Base-by-base conservation (phyloP, 495 filamentous ascomycete species). In the Peziza echinospora region DNA sequence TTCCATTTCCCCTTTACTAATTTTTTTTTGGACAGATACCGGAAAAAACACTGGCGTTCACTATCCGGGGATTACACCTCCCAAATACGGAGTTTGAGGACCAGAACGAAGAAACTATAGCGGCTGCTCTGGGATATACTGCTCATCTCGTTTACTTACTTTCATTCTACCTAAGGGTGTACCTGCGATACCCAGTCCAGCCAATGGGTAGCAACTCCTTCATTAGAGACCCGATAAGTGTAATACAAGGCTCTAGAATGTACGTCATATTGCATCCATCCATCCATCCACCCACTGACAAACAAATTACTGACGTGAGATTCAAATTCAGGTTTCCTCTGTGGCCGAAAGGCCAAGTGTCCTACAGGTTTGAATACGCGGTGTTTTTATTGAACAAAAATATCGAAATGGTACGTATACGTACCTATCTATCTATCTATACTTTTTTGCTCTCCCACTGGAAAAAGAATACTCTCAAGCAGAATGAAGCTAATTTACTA, bases 331-430 rank as follows among this genome's bases (percentile, higher is more conserved):
- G 30, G 13, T 91, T 82, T 58, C 89, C 87, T 1, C 69, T 97
- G 0, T 84, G 82, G 60, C 69, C 78, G 26, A 78, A 81, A 48
- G 75, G 77, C 16, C 76, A 73, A 10, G 75, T 85, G 5, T 71
- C 78, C 24, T 93, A 81, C 55, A 74, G 86, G 8, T 93, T 94
- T 57, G 87, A 94, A 51, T 97, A 96, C 64, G 89, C 69, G 5
- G 84, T 93, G 51, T 97, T 96, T 52, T 63, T 96, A 9, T 67
- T 97, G 3, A 94, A 96, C 62, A 87, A 93, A 56, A 69, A 94
- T 54, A 82, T 97, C 41, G 87, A 97, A 63, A 70, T 81, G 34
- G 30, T 37, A 37, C 13, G 30, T 37, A 7, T 7, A 11, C 13
- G 6, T n/a, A n/a, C n/a, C n/a, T n/a, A n/a, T n/a, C n/a, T n/a